Percentiles rank a stretch among this genome's conserved stretches.
Conservation (phyloP, 140 eudicot genomes). For the Erigeron philadelphicus region DNA sequence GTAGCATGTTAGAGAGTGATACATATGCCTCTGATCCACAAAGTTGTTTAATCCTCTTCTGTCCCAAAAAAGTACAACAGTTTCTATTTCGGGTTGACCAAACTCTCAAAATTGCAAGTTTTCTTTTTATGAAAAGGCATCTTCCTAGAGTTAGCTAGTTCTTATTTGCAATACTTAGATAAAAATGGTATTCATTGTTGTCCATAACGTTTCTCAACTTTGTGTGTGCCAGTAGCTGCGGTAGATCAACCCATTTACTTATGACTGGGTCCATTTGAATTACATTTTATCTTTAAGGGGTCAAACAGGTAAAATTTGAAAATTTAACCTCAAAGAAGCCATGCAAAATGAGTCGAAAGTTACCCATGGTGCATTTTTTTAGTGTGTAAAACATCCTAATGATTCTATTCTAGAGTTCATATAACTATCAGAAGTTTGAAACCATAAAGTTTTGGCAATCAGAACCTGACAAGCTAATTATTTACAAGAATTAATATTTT, state of each 20-base stretch:
- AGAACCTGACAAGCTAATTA: no score
- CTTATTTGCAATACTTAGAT: neutral
- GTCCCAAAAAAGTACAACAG: neutral
- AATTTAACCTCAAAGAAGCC: no score
- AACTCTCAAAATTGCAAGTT: neutral
- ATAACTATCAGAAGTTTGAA: no score
- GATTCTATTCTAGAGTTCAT: neutral
- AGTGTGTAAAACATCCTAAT: no score
- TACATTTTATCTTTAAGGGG: neutral
- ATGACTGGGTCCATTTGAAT: neutral
- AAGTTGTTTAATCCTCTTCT: neutral
- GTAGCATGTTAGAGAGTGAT: constrained; percentile 5
- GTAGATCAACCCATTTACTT: neutral
- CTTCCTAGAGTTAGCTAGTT: neutral
- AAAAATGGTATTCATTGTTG: neutral
- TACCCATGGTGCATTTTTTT: no score
- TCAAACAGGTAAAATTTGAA: no score
- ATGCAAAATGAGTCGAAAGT: neutral
- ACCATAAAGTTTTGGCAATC: no score
- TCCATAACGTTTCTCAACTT: neutral
- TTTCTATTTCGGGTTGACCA: neutral
- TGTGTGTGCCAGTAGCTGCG: neutral
- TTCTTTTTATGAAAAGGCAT: neutral
- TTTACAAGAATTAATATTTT: no score
- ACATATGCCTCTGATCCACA: constrained; percentile 2